phyloP scores from a whole-genome alignment of 2,329 filamentous ascomycete species.

The Bimuria novae-zelandiae region DNA sequence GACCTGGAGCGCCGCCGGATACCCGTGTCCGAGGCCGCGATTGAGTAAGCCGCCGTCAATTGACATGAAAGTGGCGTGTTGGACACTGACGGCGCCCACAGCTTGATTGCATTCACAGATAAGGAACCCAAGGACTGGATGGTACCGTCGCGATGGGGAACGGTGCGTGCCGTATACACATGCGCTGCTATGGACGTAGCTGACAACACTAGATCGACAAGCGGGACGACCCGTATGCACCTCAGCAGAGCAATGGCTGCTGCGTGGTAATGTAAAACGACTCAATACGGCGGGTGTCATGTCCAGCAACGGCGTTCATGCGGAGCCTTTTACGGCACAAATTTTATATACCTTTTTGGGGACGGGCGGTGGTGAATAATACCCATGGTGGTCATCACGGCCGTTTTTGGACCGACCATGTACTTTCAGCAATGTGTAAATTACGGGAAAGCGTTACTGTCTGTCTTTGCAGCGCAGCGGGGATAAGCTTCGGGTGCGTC shows the following conservation, averaged over 20 bases:
- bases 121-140: constrained; percentile 95
- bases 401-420: constrained; percentile 39
- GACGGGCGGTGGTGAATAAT: constrained; percentile 41
- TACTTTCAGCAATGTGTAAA: constrained; percentile 48
- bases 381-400: constrained; percentile 42
- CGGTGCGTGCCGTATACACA: constrained; percentile 53
- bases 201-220: constrained; percentile 72
- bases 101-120: constrained; percentile 97
- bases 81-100: constrained; percentile 51
- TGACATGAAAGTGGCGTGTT: neutral
- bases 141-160: constrained; percentile 96
- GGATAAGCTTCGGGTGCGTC: constrained; percentile 27
- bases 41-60: constrained; percentile 49
- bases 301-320: constrained; percentile 46
- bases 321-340: constrained; percentile 44
- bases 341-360: constrained; percentile 40
- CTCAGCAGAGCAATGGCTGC: constrained; percentile 89
- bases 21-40: constrained; percentile 88
- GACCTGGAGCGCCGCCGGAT: constrained; percentile 95
- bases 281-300: constrained; percentile 37
- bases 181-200: constrained; percentile 8
- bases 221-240: constrained; percentile 97
- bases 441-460: constrained; percentile 39
- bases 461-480: constrained; percentile 38
- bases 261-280: constrained; percentile 86